Base-by-base conservation (phyloP, 2,329 filamentous ascomycete genomes). In the Calonectria pseudoreteaudii region DNA sequence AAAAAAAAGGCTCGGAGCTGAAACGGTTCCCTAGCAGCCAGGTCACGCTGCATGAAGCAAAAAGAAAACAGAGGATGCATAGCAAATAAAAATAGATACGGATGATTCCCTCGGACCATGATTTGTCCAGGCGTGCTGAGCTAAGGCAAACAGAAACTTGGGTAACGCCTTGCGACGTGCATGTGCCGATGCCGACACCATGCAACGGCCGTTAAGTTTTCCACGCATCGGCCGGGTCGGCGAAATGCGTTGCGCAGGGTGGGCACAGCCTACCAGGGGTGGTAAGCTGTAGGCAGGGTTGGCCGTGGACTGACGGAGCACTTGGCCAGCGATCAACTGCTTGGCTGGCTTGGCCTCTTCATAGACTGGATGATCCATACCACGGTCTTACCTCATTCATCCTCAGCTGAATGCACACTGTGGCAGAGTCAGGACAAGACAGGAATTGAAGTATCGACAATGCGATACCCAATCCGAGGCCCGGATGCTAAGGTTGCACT, bases 261-360 rank as follows among this genome's bases (percentile, higher is more conserved):
- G 68, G 68, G 68, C 68, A 70, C 68, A 70, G 58, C 68, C 68
- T 53, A 49, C 38, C 38, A 62, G 38, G 62, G 66, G 52, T 68
- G 52, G 31, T 31, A 44, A 65, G 64, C 31, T 41, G 56, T 10
- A 28, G 56, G 36, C 31, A 36, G 56, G 56, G 23, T 36, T 36
- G 34, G 56, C 64, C 41, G 49, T 23, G 34, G 65, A 67, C 28
- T 36, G 50, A 49, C 14, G 66, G 36, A 60, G 52, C 38, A 20
- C 50, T 30, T 49, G 64, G 50, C 66, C 49, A 68, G 66, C 52
- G 36, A 68, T 68, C 52, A 68, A 69, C 53, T 69, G 44, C 67
- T 69, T 69, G 67, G 53, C 67, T 49, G 56, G 34, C 56, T 62
- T 62, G 56, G 56, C 56, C 47, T 28, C 10, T 52, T 69, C 67